Percentiles rank a stretch among this genome's conserved stretches.
phyloP scores from a whole-genome alignment of 129 eudicot species.

The Kitagawia praeruptora region DNA sequence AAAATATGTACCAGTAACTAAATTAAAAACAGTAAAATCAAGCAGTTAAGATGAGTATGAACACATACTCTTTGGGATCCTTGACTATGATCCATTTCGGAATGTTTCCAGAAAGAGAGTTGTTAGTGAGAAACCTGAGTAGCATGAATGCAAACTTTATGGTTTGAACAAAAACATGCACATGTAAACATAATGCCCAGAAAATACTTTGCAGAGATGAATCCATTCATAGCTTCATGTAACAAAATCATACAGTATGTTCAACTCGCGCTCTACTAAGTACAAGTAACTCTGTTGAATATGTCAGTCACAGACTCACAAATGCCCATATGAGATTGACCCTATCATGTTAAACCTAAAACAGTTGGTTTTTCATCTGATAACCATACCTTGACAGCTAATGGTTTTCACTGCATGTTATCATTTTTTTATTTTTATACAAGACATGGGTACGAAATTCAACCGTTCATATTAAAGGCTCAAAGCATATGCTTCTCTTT shows the following conservation, averaged over 20 bases:
- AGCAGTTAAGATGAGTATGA: neutral
- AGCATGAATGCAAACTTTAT: neutral
- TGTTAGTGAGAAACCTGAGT: slow-evolving; percentile 41
- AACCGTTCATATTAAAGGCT: neutral
- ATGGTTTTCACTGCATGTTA: neutral
- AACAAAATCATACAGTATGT: no score
- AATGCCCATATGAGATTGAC: no score
- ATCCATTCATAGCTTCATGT: no score
- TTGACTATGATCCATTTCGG: slow-evolving; percentile 34
- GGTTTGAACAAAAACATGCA: slow-evolving; percentile 2
- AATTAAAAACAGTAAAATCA: neutral
- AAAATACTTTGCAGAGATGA: no score
- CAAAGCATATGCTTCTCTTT: no score
- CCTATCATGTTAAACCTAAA: no score
- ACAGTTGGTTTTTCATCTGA: no score
- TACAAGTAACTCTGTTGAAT: no score
- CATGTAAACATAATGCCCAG: neutral
- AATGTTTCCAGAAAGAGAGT: slow-evolving; percentile 32
- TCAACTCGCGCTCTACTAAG: neutral
- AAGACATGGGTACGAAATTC: no score
- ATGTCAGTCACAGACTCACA: no score
- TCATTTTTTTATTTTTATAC: no score
- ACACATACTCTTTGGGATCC: slow-evolving; percentile 12
- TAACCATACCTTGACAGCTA: neutral
- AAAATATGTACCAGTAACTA: no score